A percentile compares a stretch with the other conserved stretches of the same genome.
Evolutionary conservation across 1,284 basidiomycete genomes (phyloP).

Genomic region (Ceraceosorus guamensis): DNA sequence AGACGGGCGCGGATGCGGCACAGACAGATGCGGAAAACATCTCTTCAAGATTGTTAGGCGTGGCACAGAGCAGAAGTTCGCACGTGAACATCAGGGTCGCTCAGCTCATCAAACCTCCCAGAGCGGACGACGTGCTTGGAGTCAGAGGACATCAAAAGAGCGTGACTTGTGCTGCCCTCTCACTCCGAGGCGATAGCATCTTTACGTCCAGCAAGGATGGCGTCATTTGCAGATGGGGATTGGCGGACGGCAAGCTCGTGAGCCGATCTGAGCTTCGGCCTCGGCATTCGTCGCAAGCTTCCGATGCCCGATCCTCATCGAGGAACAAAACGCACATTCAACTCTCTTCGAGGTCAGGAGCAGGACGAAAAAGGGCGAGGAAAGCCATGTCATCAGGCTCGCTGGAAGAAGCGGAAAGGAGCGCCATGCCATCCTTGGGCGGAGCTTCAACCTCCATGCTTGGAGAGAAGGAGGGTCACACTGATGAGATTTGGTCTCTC

Average conservation of each 20-base stretch:
- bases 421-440: no score
- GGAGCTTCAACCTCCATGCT: slow-evolving; percentile 24
- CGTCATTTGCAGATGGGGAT: slow-evolving; percentile 35
- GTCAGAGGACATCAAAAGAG: slow-evolving; percentile 61
- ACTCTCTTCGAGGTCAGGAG: slow-evolving; percentile 2
- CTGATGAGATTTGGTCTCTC: slow-evolving; percentile 72
- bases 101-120: slow-evolving; percentile 33
- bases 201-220: slow-evolving; percentile 43
- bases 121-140: neutral
- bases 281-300: no score
- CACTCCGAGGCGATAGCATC: slow-evolving; percentile 62
- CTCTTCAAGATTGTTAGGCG: slow-evolving; percentile 67
- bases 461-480: slow-evolving; percentile 61
- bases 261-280: no score
- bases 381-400: no score
- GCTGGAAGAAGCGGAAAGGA: no score
- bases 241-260: slow-evolving; percentile 39
- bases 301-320: neutral
- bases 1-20: neutral
- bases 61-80: slow-evolving; percentile 33
- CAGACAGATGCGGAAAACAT: slow-evolving; percentile 72
- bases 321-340: no score
- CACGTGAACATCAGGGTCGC: slow-evolving; percentile 70
- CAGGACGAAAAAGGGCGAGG: slow-evolving; percentile 7
- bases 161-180: slow-evolving; percentile 67